Percentiles rank a stretch among this genome's conserved stretches.
phyloP scores from a whole-genome alignment of 2,329 filamentous ascomycete genomes.

The Aspergillus awamori region DNA sequence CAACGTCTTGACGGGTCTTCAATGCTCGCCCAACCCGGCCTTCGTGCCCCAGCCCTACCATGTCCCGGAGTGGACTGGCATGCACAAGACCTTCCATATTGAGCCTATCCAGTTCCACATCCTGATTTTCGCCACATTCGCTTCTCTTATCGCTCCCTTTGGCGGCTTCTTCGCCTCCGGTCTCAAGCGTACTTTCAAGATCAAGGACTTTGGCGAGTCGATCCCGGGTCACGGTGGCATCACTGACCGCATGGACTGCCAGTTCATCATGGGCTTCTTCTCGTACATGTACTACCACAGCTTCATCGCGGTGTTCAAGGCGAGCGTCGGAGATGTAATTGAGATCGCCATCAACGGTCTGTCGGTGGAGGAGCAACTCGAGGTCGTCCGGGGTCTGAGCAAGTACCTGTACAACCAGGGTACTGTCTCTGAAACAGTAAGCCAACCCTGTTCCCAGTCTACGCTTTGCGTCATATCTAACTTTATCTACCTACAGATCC shows the following conservation, averaged over 20 bases:
- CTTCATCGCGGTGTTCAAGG: slow-evolving; percentile 89
- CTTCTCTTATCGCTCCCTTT: slow-evolving; percentile 94
- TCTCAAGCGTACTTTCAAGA: slow-evolving; percentile 97
- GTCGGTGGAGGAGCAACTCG: slow-evolving; percentile 83
- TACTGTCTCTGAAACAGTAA: slow-evolving; percentile 57
- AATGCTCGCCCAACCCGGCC: slow-evolving; percentile 88
- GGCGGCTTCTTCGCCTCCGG: slow-evolving; percentile 98
- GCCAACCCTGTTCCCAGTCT: slow-evolving; percentile 14
- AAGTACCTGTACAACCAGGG: slow-evolving; percentile 69
- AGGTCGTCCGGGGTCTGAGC: slow-evolving; percentile 65
- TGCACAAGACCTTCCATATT: slow-evolving; percentile 72
- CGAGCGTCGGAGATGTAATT: slow-evolving; percentile 81
- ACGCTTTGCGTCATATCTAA: not conserved
- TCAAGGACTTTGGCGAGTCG: slow-evolving; percentile 98
- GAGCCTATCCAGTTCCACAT: slow-evolving; percentile 94
- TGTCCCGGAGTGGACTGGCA: slow-evolving; percentile 71
- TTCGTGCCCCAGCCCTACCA: slow-evolving; percentile 78
- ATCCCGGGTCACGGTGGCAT: slow-evolving; percentile 98
- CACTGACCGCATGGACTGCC: slow-evolving; percentile 98
- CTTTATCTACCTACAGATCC: slow-evolving; percentile 27
- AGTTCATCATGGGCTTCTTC: slow-evolving; percentile 99
- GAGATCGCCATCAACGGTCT: slow-evolving; percentile 91
- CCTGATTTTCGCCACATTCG: slow-evolving; percentile 86
- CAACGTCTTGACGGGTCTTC: slow-evolving; percentile 85
- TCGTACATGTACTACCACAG: slow-evolving; percentile 98